Conservation (phyloP, 2,329 filamentous ascomycete genomes). For the Emydomyces testavorans region DNA sequence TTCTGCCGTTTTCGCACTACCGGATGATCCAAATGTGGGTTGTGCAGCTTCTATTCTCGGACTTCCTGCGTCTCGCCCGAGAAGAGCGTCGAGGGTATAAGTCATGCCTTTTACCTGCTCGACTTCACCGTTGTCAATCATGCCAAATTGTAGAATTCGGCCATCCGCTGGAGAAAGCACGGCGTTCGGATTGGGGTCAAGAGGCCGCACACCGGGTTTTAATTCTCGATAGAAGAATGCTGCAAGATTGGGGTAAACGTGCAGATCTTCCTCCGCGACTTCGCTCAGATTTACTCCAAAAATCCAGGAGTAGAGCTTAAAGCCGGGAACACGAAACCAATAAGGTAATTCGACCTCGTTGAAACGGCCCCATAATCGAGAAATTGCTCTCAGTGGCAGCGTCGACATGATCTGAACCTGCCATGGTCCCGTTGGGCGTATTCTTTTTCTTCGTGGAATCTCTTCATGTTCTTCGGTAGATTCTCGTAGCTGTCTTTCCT, state of each 20-base stretch:
- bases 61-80: constrained; percentile 53
- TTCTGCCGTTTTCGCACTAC: constrained; percentile 5
- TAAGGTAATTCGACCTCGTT: constrained; percentile 84
- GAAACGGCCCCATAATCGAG: constrained; percentile 78
- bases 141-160: constrained; percentile 79
- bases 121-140: constrained; percentile 84
- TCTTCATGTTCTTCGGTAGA: constrained; percentile 29
- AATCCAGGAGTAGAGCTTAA: constrained; percentile 79
- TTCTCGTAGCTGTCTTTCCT: constrained; percentile 40
- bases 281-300: constrained; percentile 89
- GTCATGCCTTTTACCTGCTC: constrained; percentile 99
- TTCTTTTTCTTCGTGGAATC: constrained; percentile 46
- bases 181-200: constrained; percentile 69
- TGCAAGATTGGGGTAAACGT: constrained; percentile 80
- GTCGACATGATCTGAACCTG: constrained; percentile 91
- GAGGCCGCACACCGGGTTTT: constrained; percentile 74
- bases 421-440: constrained; percentile 80
- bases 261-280: constrained; percentile 77
- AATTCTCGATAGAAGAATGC: constrained; percentile 94
- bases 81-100: constrained; percentile 83
- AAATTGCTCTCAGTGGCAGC: constrained; percentile 79
- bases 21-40: constrained; percentile 28
- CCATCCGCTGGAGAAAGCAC: constrained; percentile 84
- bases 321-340: constrained; percentile 75
- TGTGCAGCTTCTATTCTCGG: constrained; percentile 26